Base-by-base conservation (phyloP, 1,139 yeast species). In the Trichomonascaceae sp. region DNA sequence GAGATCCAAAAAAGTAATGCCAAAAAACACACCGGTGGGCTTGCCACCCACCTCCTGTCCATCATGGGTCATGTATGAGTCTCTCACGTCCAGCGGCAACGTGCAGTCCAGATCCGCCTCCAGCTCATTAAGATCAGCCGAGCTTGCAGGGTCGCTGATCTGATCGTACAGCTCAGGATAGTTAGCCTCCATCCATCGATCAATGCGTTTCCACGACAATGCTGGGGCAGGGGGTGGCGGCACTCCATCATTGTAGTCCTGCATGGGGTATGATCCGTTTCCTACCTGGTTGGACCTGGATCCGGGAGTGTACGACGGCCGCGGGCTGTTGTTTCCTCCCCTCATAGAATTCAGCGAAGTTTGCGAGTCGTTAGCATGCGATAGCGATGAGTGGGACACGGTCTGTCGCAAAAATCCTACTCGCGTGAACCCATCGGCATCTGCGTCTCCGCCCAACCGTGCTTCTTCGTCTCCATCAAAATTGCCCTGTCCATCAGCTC, bases 81-180 rank as follows among this genome's bases (percentile, higher is more conserved):
- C 89, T 46, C 89, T 71, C 33, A 81, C 77, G 45, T 79, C 92
- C 3, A 67, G 60, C 2, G 93, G 93, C 35, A 81, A 64, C 18
- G 71, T 62, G 43, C 75, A 62, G 33, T 71, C 77, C 46, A 78
- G 61, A 51, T 80, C 92, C 41, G 69, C 69, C 51, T 80, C 92
- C 43, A 81, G 67, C 46, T 78, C 89, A 54, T 76, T 76, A 50
- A 81, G 65, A 53, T 81, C 93, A 22, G 80, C 78, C 16, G 71
- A 65, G 3, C 89, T 77, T 8, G 74, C 92, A 4, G 82, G 81
- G 39, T 68, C 70, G 44, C 74, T 69, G 48, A 81, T 58, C 53
- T 72, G 75, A 52, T 81, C 93, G 32, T 65, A 76, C 37, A 81
- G 67, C 54, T 81, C 93, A 1, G 93, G 89, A 51, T 76, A 81